phyloP scores from a whole-genome alignment of 768 basidiomycete species.

The Amanita rimosa region DNA sequence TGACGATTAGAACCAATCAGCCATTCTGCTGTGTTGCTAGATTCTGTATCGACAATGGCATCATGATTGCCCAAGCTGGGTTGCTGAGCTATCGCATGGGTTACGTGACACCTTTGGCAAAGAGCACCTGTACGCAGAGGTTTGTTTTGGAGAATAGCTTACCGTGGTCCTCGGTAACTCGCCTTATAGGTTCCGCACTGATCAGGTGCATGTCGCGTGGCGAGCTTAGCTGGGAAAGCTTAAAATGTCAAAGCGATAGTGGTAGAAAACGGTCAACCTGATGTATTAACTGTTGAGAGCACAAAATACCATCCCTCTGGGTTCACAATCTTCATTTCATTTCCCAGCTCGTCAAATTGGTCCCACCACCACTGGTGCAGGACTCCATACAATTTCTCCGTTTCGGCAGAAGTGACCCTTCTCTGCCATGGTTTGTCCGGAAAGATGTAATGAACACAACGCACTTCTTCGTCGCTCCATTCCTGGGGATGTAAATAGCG shows the following conservation, averaged over 20 bases:
- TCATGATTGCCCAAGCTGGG: slow-evolving; percentile 99
- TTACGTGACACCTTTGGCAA: slow-evolving; percentile 55
- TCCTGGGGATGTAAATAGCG: slow-evolving; percentile 55
- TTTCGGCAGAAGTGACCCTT: slow-evolving; percentile 28
- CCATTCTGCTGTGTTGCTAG: slow-evolving; percentile 27
- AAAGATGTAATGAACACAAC: slow-evolving; percentile 82
- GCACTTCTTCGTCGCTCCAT: slow-evolving; percentile 82
- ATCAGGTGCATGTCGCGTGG: slow-evolving; percentile 91
- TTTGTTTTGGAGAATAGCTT: slow-evolving; percentile 19
- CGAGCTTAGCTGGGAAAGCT: slow-evolving; percentile 32
- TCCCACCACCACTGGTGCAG: slow-evolving; percentile 79
- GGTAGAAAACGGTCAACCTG: slow-evolving; percentile 1
- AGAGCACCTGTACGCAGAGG: slow-evolving; percentile 92
- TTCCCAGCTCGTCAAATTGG: slow-evolving; percentile 35
- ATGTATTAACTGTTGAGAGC: slow-evolving; percentile 32
- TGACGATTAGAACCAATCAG: background rate
- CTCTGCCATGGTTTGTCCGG: slow-evolving; percentile 79
- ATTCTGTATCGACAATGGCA: slow-evolving; percentile 98
- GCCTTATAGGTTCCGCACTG: slow-evolving; percentile 76
- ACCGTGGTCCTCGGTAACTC: background rate
- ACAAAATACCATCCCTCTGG: slow-evolving; percentile 40
- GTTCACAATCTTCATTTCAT: slow-evolving; percentile 32
- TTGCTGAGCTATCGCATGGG: slow-evolving; percentile 91
- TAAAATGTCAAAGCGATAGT: background rate
- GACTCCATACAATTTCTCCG: slow-evolving; percentile 32